Evolutionary conservation across 108 stramenopile genomes (phyloP).

Genomic region (Discostella stelligeroides): DNA sequence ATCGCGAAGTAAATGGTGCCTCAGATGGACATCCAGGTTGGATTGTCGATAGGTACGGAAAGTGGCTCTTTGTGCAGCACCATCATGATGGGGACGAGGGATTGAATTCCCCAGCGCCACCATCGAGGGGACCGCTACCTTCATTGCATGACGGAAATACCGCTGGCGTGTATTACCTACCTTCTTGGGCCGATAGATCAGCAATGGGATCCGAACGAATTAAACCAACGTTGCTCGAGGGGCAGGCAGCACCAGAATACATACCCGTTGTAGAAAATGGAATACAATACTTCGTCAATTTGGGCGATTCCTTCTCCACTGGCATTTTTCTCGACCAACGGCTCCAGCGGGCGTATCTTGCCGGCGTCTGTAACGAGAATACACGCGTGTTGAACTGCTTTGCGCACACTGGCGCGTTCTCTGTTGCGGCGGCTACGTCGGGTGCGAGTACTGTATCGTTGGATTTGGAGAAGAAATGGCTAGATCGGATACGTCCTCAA

Average conservation of each 20-base stretch:
- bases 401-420: conserved; percentile 84
- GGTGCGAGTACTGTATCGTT: conserved; percentile 71
- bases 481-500: conserved; percentile 75
- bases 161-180: conserved; percentile 73
- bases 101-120: conserved; percentile 1
- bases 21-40: conserved; percentile 86
- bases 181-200: conserved; percentile 62
- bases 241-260: conserved; percentile 66
- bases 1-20: conserved; percentile 83
- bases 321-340: conserved; percentile 87
- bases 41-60: conserved; percentile 80
- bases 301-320: conserved; percentile 80
- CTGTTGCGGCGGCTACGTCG: conserved; percentile 75
- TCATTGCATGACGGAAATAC: conserved; percentile 86
- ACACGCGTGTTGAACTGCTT: conserved; percentile 86
- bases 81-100: conserved; percentile 60
- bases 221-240: conserved; percentile 70
- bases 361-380: conserved; percentile 58
- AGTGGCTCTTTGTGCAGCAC: conserved; percentile 78
- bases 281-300: conserved; percentile 62
- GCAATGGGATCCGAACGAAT: conserved; percentile 59
- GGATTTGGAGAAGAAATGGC: conserved; percentile 84
- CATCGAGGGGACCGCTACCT: conserved; percentile 67
- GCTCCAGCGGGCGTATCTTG: conserved; percentile 74
- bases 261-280: conserved; percentile 75